Evolutionary conservation across 352 stramenopile genomes (phyloP).

Genomic region (Thraustotheca clavata): DNA sequence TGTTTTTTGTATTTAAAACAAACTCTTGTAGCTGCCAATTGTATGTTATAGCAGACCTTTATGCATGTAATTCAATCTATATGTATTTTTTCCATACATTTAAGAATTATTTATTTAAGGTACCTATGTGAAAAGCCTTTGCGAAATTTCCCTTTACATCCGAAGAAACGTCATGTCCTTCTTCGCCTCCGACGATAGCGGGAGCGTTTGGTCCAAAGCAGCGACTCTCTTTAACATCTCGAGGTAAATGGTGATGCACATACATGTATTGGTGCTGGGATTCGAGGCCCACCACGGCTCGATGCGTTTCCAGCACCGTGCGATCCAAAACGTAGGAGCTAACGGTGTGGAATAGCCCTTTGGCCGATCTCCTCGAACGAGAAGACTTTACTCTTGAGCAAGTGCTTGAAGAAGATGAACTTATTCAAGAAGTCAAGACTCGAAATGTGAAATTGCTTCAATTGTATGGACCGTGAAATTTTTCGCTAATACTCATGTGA

Average conservation of each 20-base stretch:
- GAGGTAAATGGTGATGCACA: constrained; percentile 28
- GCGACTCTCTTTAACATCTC: constrained; percentile 85
- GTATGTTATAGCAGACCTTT: too few relatives aligned
- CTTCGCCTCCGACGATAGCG: constrained; percentile 67
- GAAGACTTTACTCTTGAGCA: constrained; percentile 90
- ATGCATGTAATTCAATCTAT: too few relatives aligned
- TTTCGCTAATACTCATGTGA: background rate
- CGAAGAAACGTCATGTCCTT: constrained; percentile 47
- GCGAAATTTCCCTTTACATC: constrained; percentile 1
- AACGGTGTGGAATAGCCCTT: constrained; percentile 38
- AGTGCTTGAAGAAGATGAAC: constrained; percentile 93
- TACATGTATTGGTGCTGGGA: background rate
- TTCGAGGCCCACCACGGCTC: background rate
- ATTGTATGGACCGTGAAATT: constrained; percentile 54
- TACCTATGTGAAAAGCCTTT: background rate
- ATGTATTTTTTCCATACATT: too few relatives aligned
- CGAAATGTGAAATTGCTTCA: constrained; percentile 92
- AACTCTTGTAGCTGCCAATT: too few relatives aligned
- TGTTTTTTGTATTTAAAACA: constrained; percentile 5
- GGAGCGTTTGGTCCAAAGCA: constrained; percentile 74
- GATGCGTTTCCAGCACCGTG: background rate
- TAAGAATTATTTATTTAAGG: too few relatives aligned
- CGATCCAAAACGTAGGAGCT: background rate
- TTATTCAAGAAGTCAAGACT: constrained; percentile 96
- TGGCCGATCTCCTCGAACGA: constrained; percentile 94